phyloP scores from a whole-genome alignment of 2,329 filamentous ascomycete species.

The Immersiporthe knoxdaviesiana region DNA sequence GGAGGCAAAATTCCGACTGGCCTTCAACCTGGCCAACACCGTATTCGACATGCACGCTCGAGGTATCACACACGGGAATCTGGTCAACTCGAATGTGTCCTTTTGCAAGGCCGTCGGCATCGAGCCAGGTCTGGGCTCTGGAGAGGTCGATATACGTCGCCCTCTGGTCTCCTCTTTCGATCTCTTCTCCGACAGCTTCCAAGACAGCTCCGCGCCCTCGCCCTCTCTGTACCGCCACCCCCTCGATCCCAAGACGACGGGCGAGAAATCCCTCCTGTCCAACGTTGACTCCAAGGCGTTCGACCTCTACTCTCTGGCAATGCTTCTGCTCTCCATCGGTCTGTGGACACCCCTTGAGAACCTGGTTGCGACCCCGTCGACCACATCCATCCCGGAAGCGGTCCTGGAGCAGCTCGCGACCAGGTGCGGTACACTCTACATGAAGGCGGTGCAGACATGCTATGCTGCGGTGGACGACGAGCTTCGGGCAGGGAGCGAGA shows the following conservation, averaged over 20 bases:
- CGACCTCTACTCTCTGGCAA: constrained; percentile 74
- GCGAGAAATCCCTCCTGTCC: constrained; percentile 49
- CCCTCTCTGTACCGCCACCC: constrained; percentile 67
- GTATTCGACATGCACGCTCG: constrained; percentile 74
- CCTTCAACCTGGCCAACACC: constrained; percentile 71
- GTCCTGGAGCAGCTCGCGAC: constrained; percentile 65
- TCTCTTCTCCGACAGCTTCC: constrained; percentile 61
- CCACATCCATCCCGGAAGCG: constrained; percentile 61
- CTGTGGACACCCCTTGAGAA: constrained; percentile 71
- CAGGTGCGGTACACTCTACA: constrained; percentile 74
- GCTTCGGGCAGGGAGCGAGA: constrained; percentile 48
- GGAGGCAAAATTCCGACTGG: constrained; percentile 76
- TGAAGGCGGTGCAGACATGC: constrained; percentile 73
- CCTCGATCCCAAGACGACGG: constrained; percentile 58
- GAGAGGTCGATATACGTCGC: constrained; percentile 64
- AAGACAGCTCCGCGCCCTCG: constrained; percentile 36
- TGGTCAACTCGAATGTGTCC: constrained; percentile 68
- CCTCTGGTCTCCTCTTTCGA: constrained; percentile 77
- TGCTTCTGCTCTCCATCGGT: constrained; percentile 74
- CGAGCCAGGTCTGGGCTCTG: constrained; percentile 45
- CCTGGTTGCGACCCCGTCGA: constrained; percentile 49
- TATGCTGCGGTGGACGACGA: constrained; percentile 71
- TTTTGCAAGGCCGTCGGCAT: constrained; percentile 58
- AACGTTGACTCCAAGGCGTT: constrained; percentile 60
- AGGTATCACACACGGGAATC: constrained; percentile 71